phyloP scores from a whole-genome alignment of 768 basidiomycete genomes.

The Auriscalpium vulgare region DNA sequence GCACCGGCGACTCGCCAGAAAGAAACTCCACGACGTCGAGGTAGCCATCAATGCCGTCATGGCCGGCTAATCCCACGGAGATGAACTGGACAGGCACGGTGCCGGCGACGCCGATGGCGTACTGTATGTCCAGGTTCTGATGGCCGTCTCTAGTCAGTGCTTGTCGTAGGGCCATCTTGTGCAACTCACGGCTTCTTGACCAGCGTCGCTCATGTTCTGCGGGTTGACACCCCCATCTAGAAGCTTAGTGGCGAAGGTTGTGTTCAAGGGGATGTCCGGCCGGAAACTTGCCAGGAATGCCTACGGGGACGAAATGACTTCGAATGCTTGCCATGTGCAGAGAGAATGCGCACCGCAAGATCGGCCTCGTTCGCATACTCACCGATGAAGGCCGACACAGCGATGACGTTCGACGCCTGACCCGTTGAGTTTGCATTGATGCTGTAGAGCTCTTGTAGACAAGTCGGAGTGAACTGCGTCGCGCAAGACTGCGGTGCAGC shows the following conservation, averaged over 20 bases:
- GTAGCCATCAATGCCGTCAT: constrained; percentile 5
- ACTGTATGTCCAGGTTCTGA: constrained; percentile 13
- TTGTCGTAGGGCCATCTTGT: not conserved
- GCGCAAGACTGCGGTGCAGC: not conserved
- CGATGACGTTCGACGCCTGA: constrained; percentile 12
- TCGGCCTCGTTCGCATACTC: constrained; percentile 18
- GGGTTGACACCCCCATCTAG: not conserved
- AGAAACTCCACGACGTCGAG: constrained; percentile 1
- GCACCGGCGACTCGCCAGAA: too few species aligned
- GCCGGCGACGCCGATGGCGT: constrained; percentile 18
- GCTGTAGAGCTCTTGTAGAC: constrained; percentile 18
- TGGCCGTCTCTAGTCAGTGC: not conserved
- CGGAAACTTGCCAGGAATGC: not conserved
- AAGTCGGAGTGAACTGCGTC: constrained; percentile 16
- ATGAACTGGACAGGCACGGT: constrained; percentile 18
- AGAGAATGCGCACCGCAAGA: not conserved
- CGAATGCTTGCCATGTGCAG: not conserved
- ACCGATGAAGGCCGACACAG: constrained; percentile 17
- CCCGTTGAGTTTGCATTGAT: constrained; percentile 16
- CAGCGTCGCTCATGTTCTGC: not conserved
- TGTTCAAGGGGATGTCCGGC: not conserved
- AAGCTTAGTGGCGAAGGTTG: not conserved
- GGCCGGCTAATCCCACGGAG: constrained; percentile 16
- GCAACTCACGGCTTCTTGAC: not conserved
- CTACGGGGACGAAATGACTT: too few species aligned